Conservation (phyloP, 495 filamentous ascomycete species). For the Lasiosphaeriaceae sp. region DNA sequence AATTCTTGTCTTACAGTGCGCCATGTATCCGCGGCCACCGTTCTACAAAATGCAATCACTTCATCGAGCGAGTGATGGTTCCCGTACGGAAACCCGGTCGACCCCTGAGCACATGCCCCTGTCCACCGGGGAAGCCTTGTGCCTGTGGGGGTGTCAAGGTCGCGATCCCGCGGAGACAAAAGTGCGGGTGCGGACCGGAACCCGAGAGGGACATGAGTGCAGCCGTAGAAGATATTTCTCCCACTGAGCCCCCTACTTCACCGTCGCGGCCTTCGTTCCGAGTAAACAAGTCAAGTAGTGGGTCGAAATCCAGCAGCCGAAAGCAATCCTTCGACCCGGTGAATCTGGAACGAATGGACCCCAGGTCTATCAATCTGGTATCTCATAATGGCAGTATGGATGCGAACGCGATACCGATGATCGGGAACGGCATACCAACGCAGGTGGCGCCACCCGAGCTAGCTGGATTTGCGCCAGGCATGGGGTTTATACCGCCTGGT, state of each 20-base stretch:
- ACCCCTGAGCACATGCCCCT: constrained; percentile 72
- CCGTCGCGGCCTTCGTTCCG: constrained; percentile 36
- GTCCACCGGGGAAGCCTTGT: constrained; percentile 56
- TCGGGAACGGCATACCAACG: neutral
- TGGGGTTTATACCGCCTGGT: constrained; percentile 6
- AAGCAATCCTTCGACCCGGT: constrained; percentile 43
- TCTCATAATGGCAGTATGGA: constrained; percentile 13
- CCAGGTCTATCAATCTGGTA: constrained; percentile 37
- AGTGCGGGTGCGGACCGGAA: constrained; percentile 41
- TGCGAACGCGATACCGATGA: constrained; percentile 12
- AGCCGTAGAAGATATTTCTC: constrained; percentile 14
- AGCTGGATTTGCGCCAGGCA: constrained; percentile 2
- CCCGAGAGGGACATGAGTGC: neutral
- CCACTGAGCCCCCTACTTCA: constrained; percentile 30
- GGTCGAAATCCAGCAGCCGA: constrained; percentile 27
- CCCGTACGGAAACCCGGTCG: constrained; percentile 78
- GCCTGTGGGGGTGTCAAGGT: constrained; percentile 47
- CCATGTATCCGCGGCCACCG: constrained; percentile 84
- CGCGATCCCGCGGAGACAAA: constrained; percentile 48
- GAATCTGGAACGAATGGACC: constrained; percentile 43
- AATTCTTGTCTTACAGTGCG: constrained; percentile 48
- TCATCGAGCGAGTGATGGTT: constrained; percentile 66
- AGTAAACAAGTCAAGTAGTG: constrained; percentile 34
- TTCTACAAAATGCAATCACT: constrained; percentile 79
- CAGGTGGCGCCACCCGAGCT: constrained; percentile 1